Evolutionary conservation across 495 filamentous ascomycete genomes (phyloP).

Genomic region (Talaromyces liani): DNA sequence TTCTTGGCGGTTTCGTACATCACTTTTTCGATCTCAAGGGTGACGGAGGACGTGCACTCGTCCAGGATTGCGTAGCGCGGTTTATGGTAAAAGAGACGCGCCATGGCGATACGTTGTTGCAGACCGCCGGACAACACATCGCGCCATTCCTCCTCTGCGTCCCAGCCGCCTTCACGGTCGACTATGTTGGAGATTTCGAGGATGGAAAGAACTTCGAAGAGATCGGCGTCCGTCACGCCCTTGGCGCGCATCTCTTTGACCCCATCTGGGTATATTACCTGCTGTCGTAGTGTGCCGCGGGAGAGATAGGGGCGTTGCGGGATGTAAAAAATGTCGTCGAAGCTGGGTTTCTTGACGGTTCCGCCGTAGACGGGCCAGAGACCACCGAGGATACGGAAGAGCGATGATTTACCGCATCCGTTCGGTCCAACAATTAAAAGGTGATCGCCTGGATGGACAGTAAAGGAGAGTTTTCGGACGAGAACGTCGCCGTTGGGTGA

Average conservation of each 20-base stretch:
- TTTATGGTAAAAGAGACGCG: conserved; percentile 87
- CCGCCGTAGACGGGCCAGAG: conserved; percentile 99
- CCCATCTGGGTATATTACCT: conserved; percentile 94
- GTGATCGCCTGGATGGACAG: conserved; percentile 77
- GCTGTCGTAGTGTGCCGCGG: conserved; percentile 80
- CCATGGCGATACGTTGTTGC: conserved; percentile 98
- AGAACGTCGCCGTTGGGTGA: conserved; percentile 93
- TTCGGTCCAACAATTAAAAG: conserved; percentile 94
- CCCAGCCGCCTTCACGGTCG: conserved; percentile 76
- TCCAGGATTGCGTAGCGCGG: conserved; percentile 89
- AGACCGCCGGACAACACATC: conserved; percentile 83
- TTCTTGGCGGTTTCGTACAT: conserved; percentile 97
- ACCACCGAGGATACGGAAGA: conserved; percentile 93
- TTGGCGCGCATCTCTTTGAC: conserved; percentile 78
- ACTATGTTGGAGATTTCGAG: conserved; percentile 82
- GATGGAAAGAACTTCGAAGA: conserved; percentile 64
- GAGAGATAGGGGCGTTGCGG: conserved; percentile 92
- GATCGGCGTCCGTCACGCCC: conserved; percentile 74
- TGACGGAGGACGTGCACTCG: conserved; percentile 91
- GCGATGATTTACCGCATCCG: conserved; percentile 90
- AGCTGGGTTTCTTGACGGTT: conserved; percentile 79
- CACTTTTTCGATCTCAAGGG: conserved; percentile 83
- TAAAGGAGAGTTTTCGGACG: conserved; percentile 75
- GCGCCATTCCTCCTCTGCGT: conserved; percentile 93
- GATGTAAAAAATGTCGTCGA: conserved; percentile 94